Conservation (phyloP, 2,329 filamentous ascomycete species). For the Aspergillus quadricinctus region DNA sequence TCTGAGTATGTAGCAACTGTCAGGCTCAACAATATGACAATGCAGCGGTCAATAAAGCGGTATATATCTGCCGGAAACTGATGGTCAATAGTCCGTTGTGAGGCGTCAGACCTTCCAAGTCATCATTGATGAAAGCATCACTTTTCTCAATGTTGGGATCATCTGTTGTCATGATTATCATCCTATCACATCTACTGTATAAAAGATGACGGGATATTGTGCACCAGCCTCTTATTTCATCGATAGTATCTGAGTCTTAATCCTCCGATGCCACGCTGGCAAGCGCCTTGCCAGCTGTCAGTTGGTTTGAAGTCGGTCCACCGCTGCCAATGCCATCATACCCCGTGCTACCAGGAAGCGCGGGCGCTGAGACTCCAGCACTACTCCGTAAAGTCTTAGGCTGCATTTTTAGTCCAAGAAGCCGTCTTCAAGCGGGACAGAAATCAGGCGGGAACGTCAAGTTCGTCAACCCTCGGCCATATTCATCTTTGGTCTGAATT, state of each 20-base stretch:
- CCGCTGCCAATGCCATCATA: constrained; percentile 16
- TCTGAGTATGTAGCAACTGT: neutral
- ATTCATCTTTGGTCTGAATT: neutral
- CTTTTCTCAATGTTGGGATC: neutral
- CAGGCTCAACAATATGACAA: neutral
- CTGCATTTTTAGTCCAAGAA: constrained; percentile 3
- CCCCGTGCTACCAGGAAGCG: constrained; percentile 14
- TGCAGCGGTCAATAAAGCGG: neutral
- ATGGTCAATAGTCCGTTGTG: neutral
- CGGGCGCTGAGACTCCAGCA: constrained; percentile 11
- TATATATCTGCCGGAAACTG: neutral
- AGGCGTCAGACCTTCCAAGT: neutral
- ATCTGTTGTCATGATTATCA: neutral
- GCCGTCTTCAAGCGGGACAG: constrained; percentile 7
- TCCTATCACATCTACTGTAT: neutral
- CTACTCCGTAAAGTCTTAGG: neutral
- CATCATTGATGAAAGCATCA: neutral
- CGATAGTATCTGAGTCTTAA: neutral
- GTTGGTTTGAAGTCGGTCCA: constrained; percentile 13
- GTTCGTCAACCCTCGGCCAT: neutral
- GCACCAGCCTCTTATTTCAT: neutral
- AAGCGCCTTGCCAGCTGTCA: constrained; percentile 24
- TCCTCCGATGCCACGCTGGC: constrained; percentile 26
- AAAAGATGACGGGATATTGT: neutral
- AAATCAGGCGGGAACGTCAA: constrained; percentile 7